Conservation (phyloP, 2,329 filamentous ascomycete species). For the Pseudogymnoascus sp. region DNA sequence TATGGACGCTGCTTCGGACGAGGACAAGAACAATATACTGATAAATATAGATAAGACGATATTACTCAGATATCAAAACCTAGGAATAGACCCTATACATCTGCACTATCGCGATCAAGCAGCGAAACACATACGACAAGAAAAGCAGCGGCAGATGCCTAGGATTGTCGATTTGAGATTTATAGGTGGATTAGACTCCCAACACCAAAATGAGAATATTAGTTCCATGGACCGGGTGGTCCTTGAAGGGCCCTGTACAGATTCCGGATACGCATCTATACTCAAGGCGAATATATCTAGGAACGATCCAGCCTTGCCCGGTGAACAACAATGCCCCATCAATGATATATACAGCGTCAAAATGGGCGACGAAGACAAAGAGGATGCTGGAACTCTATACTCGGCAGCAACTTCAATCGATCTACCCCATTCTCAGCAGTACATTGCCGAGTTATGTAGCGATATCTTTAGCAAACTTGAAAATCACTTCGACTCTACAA, state of each 20-base stretch:
- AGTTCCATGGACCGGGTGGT: not conserved
- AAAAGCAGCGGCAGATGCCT: no score
- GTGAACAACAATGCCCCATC: not conserved
- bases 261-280: not conserved
- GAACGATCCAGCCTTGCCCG: not conserved
- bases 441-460: conserved; percentile 8
- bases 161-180: no score
- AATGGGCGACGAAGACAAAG: not conserved
- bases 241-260: not conserved
- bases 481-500: not conserved
- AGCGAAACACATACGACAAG: no score
- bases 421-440: conserved; percentile 6
- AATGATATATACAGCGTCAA: not conserved
- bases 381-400: not conserved
- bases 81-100: no score
- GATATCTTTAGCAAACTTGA: conserved; percentile 8
- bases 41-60: no score
- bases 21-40: no score
- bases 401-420: not conserved
- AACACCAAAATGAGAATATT: no score
- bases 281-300: not conserved
- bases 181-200: no score
- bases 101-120: no score
- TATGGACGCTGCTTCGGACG: no score
- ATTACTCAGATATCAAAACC: no score